Evolutionary conservation across 306 rosid species (phyloP).

Genomic region (Prunus davidiana): DNA sequence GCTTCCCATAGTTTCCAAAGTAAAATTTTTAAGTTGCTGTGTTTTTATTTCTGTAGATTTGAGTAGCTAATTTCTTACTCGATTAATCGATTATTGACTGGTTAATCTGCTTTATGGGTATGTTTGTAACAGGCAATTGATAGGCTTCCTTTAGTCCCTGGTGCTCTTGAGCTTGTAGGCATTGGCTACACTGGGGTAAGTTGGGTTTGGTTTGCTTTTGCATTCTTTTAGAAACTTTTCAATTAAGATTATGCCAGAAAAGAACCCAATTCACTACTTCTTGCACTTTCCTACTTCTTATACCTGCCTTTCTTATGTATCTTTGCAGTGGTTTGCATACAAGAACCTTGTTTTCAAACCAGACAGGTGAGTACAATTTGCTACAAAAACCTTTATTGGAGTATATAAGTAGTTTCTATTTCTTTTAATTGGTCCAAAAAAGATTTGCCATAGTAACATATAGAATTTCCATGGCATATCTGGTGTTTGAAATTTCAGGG

Average conservation of each 20-base stretch:
- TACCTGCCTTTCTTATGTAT: constrained; percentile 5
- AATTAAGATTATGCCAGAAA: not conserved
- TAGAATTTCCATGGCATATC: not conserved
- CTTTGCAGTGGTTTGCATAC: constrained; percentile 77
- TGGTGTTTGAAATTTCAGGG: constrained; percentile 52
- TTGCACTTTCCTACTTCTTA: not conserved
- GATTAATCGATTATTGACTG: not conserved
- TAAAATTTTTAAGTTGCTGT: not conserved
- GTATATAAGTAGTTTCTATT: not conserved
- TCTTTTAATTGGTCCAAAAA: not conserved
- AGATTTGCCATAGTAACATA: not conserved
- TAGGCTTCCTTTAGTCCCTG: constrained; percentile 88
- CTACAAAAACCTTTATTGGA: not conserved
- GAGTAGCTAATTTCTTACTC: not conserved
- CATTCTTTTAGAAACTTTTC: not conserved
- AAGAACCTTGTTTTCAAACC: constrained; percentile 74
- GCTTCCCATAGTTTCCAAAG: not conserved
- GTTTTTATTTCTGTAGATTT: not conserved
- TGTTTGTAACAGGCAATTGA: constrained; percentile 75
- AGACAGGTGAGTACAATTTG: constrained; percentile 51
- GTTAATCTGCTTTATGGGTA: constrained; percentile 2
- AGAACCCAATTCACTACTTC: not conserved
- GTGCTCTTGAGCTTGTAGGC: constrained; percentile 79
- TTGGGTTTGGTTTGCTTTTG: constrained; percentile 9
- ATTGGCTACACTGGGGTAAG: constrained; percentile 92